phyloP scores from a whole-genome alignment of 202 grass and related monocot genomes.

The Setaria italica region DNA sequence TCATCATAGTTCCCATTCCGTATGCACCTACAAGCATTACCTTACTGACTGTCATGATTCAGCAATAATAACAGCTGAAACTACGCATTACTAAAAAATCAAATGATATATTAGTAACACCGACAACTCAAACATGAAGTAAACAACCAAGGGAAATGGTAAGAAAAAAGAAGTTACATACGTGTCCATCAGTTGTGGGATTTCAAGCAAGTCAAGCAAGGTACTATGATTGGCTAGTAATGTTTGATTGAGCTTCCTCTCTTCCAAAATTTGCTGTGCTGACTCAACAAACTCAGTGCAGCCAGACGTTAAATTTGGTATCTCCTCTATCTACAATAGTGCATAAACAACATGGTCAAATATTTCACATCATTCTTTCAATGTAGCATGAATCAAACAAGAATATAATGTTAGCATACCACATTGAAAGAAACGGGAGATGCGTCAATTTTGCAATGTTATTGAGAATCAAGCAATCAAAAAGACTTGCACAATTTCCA shows the following conservation, averaged over 20 bases:
- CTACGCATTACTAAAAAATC: slow-evolving; percentile 13
- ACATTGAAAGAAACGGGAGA: slow-evolving; percentile 8
- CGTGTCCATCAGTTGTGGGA: slow-evolving; percentile 98
- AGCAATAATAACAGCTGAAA: slow-evolving; percentile 23
- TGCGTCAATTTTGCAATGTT: not conserved
- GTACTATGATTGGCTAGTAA: slow-evolving; percentile 94
- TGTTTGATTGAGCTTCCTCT: slow-evolving; percentile 97
- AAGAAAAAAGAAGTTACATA: slow-evolving; percentile 55
- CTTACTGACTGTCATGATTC: slow-evolving; percentile 18
- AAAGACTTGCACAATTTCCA: not conserved
- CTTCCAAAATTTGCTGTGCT: slow-evolving; percentile 95
- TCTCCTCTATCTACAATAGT: slow-evolving; percentile 87
- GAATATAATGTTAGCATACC: slow-evolving; percentile 3
- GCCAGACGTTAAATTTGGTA: slow-evolving; percentile 98
- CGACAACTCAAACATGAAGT: slow-evolving; percentile 27
- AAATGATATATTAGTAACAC: slow-evolving; percentile 14
- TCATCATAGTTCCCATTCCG: slow-evolving; percentile 98
- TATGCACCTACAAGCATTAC: slow-evolving; percentile 77
- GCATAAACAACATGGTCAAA: slow-evolving; percentile 41
- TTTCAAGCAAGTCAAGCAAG: slow-evolving; percentile 97
- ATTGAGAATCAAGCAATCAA: slow-evolving; percentile 13
- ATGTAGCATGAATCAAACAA: not conserved
- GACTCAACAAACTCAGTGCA: slow-evolving; percentile 96
- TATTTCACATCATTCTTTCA: slow-evolving; percentile 39
- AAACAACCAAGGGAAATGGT: slow-evolving; percentile 16